A percentile compares a stretch with the other conserved stretches of the same genome.
Evolutionary conservation across 768 basidiomycete species (phyloP).

Genomic region (Rhodotorula babjevae): DNA sequence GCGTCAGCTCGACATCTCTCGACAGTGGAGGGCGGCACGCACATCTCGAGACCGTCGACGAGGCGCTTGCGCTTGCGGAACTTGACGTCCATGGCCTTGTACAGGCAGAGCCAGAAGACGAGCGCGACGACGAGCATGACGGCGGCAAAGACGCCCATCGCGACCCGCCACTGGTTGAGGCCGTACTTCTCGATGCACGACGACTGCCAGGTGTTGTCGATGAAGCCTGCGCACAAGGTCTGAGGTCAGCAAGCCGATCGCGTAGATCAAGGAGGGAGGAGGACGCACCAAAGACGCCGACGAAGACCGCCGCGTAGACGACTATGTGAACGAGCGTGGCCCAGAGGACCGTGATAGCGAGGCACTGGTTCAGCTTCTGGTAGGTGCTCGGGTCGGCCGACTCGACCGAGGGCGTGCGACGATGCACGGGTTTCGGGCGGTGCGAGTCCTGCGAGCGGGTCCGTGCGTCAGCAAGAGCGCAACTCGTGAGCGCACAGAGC

Average conservation of each 20-base stretch:
- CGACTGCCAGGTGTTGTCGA: not conserved
- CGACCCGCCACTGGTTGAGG: constrained; percentile 3
- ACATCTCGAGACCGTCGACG: not conserved
- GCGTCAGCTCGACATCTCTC: too few species aligned
- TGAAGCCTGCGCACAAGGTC: too few species aligned
- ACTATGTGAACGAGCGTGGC: not conserved
- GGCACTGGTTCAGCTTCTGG: not conserved
- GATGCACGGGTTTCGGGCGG: too few species aligned
- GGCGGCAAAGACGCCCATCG: not conserved
- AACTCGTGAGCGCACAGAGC: too few species aligned
- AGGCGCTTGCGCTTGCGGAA: not conserved
- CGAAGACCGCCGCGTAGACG: not conserved
- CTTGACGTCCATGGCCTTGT: not conserved
- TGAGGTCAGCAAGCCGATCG: too few species aligned
- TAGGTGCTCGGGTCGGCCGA: not conserved
- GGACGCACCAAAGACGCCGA: not conserved
- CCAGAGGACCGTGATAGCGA: not conserved
- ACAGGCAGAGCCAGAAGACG: not conserved
- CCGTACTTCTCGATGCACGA: constrained; percentile 3
- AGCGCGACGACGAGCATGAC: not conserved
- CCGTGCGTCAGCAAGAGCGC: too few species aligned
- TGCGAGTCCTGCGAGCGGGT: too few species aligned
- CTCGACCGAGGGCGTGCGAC: not conserved
- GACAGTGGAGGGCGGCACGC: not conserved
- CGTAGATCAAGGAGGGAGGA: not conserved